Percentiles rank a stretch among this genome's conserved stretches.
phyloP scores from a whole-genome alignment of 2,329 filamentous ascomycete species.

The Neoscytalidium dimidiatum region DNA sequence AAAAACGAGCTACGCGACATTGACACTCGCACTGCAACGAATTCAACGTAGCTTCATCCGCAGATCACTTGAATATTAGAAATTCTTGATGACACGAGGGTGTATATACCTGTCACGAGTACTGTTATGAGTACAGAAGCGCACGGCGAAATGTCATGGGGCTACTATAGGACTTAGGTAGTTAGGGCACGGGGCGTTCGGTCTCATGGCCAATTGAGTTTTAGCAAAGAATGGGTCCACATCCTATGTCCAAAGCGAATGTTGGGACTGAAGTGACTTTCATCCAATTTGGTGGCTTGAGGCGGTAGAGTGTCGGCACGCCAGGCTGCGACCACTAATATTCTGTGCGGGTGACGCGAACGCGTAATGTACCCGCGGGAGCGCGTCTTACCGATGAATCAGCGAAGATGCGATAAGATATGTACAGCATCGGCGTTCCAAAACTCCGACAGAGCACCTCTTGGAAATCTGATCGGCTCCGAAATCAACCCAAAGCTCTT shows the following conservation, averaged over 20 bases:
- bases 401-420: conserved; percentile 15
- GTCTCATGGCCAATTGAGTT: conserved; percentile 14
- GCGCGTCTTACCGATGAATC: conserved; percentile 3
- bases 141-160: conserved; percentile 18
- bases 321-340: neutral
- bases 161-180: conserved; percentile 13
- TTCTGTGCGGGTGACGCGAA: neutral
- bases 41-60: neutral
- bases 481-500: neutral
- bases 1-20: neutral
- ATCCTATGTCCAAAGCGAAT: neutral
- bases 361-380: neutral
- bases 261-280: neutral
- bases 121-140: conserved; percentile 18
- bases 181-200: conserved; percentile 13
- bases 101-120: conserved; percentile 19
- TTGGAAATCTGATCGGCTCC: conserved; percentile 16
- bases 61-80: neutral
- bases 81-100: neutral
- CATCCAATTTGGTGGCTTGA: neutral
- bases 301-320: neutral
- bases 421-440: conserved; percentile 16
- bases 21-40: neutral
- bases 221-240: neutral
- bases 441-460: conserved; percentile 10